Conservation (phyloP, 2,329 filamentous ascomycete species). For the Lithohypha guttulata region DNA sequence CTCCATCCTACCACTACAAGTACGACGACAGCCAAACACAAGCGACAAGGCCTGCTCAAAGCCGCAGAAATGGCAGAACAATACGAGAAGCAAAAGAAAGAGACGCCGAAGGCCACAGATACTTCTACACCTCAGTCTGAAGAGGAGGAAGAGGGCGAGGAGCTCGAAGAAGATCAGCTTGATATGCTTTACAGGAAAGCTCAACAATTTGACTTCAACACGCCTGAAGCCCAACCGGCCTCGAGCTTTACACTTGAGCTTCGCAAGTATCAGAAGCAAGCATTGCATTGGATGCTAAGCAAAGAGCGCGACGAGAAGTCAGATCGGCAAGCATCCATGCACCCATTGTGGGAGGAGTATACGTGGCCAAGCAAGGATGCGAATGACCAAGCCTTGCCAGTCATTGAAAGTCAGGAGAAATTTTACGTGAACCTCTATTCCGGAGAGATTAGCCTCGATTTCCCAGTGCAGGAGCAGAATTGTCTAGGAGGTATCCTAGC, state of each 20-base stretch:
- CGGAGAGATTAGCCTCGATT: slow-evolving; percentile 81
- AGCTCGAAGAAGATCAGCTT: slow-evolving; percentile 90
- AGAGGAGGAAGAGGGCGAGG: slow-evolving; percentile 72
- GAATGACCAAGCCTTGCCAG: slow-evolving; percentile 64
- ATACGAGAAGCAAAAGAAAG: slow-evolving; percentile 47
- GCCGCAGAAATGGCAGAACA: slow-evolving; percentile 84
- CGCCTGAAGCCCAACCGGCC: slow-evolving; percentile 73
- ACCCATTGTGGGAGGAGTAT: slow-evolving; percentile 96
- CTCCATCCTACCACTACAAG: slow-evolving; percentile 66
- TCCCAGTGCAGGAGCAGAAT: slow-evolving; percentile 87
- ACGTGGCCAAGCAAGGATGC: slow-evolving; percentile 77
- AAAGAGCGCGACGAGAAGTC: slow-evolving; percentile 76
- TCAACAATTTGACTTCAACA: slow-evolving; percentile 91
- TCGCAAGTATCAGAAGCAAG: slow-evolving; percentile 89
- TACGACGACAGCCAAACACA: slow-evolving; percentile 62
- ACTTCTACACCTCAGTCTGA: slow-evolving; percentile 48
- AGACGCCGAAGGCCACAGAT: slow-evolving; percentile 31
- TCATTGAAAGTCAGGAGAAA: slow-evolving; percentile 52
- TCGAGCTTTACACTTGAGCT: slow-evolving; percentile 72
- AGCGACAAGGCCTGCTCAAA: slow-evolving; percentile 70
- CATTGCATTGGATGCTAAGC: slow-evolving; percentile 87
- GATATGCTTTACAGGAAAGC: slow-evolving; percentile 91
- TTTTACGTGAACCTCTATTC: slow-evolving; percentile 98
- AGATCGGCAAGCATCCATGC: slow-evolving; percentile 71
- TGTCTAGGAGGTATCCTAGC: slow-evolving; percentile 88